Evolutionary conservation across 2,329 filamentous ascomycete genomes (phyloP).

Genomic region (Dactylellina cionopaga): DNA sequence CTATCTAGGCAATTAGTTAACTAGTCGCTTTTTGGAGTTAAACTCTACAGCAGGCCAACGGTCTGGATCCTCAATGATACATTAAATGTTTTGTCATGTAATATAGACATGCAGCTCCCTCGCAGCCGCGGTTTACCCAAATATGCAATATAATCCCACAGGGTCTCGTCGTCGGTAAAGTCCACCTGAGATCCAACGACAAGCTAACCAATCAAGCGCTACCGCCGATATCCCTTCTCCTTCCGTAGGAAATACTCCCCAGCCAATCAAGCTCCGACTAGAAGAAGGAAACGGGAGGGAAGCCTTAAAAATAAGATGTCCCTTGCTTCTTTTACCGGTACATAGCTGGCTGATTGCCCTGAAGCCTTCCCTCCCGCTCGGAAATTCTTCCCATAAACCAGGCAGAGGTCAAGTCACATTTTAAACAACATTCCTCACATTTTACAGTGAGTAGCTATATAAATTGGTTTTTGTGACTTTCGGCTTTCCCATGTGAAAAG

Average conservation of each 20-base stretch:
- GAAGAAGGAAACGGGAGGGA: not conserved
- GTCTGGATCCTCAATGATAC: no score
- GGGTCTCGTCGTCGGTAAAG: no score
- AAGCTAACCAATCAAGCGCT: constrained; percentile 25
- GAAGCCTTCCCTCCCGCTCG: constrained; percentile 27
- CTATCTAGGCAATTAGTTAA: no score
- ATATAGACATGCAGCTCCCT: not conserved
- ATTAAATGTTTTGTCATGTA: no score
- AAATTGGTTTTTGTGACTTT: not conserved
- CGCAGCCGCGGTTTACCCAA: no score
- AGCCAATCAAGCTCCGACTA: constrained; percentile 23
- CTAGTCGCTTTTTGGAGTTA: no score
- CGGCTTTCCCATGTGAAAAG: constrained; percentile 23
- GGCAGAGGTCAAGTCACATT: not conserved
- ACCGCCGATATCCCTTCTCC: constrained; percentile 17
- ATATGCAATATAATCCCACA: no score
- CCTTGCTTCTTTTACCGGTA: constrained; percentile 10
- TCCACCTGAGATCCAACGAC: not conserved
- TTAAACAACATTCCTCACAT: constrained; percentile 4
- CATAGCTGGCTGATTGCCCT: constrained; percentile 15
- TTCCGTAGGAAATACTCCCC: constrained; percentile 10
- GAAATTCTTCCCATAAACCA: constrained; percentile 14
- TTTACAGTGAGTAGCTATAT: no score
- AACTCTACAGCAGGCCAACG: no score
- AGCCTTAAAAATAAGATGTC: not conserved